Base-by-base conservation (phyloP, 2,329 filamentous ascomycete species). In the Leptographium flavum region DNA sequence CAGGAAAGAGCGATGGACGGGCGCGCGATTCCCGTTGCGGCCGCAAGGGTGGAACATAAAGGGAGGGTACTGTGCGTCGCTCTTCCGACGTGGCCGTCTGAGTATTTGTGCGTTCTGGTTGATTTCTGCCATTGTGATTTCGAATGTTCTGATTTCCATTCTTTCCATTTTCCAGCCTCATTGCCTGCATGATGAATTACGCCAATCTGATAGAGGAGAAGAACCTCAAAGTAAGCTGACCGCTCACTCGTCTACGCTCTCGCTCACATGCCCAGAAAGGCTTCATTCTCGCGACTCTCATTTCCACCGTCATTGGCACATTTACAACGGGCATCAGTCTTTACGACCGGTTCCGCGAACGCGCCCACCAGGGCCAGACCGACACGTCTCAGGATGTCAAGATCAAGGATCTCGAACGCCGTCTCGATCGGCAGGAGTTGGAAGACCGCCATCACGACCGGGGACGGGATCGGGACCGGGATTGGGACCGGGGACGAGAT, bases 261-360 rank as follows among this genome's bases (percentile, higher is more conserved):
- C 32, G 33, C 13, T 42, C 41, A 40, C 37, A 14, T 32, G 11
- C 32, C 13, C 30, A 63, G 60, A 59, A 63, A 57, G 58, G 58
- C 5, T 64, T 63, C 49, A 60, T 63, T 31, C 54, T 64, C 25
- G 61, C 61, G n/a, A 63, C 61, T 3, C 58, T 64, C 21, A 58
- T 60, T 39, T 63, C 61, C 13, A 64, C 62, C 7, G 55, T 64
- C 14, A 56, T 62, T 43, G 59, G 61, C 38, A 63, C 61, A 3
- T 63, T 64, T 47, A 59, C 54, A 21, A 59, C 59, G 1, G 58
- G 59, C 31, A 58, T 63, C 27, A 60, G 58, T 40, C 56, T 64
- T 10, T 64, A 60, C 52, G 62, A 64, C 38, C 57, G 60, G 15
- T 43, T 64, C 17, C 48, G 47, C 35, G 60, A 63, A 23, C 57